A percentile compares a stretch with the other conserved stretches of the same genome.
Conservation (phyloP, 2,329 filamentous ascomycete genomes). For the Xylaria sp. region DNA sequence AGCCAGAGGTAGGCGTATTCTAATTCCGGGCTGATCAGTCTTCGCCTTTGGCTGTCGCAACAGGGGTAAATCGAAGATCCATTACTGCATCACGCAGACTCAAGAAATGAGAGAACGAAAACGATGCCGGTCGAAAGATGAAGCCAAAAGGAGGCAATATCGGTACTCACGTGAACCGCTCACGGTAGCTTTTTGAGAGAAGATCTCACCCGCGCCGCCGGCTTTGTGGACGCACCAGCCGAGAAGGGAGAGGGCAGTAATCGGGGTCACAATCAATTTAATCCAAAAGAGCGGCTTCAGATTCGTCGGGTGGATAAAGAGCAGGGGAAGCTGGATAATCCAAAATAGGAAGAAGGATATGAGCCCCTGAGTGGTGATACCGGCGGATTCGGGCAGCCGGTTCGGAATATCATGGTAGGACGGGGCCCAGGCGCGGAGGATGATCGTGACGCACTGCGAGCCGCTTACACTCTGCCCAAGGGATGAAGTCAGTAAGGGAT, state of each 20-base stretch:
- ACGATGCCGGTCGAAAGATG: too few species aligned
- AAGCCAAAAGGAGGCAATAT: too few species aligned
- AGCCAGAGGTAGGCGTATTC: constrained; percentile 50
- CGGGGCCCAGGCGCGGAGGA: constrained; percentile 47
- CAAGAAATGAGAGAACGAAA: too few species aligned
- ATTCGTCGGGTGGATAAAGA: constrained; percentile 31
- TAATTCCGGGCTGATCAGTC: background rate
- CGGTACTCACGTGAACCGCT: constrained; percentile 32
- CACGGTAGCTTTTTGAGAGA: constrained; percentile 30
- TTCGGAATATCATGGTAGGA: constrained; percentile 51
- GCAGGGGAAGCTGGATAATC: constrained; percentile 35
- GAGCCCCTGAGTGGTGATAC: constrained; percentile 53
- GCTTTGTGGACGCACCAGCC: constrained; percentile 58
- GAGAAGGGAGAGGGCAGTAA: constrained; percentile 57
- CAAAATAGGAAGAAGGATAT: constrained; percentile 46
- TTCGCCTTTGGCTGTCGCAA: too few species aligned
- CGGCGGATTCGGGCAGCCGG: constrained; percentile 43
- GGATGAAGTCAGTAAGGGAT: background rate
- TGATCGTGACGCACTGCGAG: constrained; percentile 43
- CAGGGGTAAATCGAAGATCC: too few species aligned
- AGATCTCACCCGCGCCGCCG: constrained; percentile 43
- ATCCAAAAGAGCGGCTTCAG: constrained; percentile 43
- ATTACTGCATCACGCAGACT: too few species aligned
- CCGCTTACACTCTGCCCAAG: constrained; percentile 13
- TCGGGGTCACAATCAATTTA: constrained; percentile 47